phyloP scores from a whole-genome alignment of 2,329 filamentous ascomycete genomes.

The Neopestalotiopsis sp. region DNA sequence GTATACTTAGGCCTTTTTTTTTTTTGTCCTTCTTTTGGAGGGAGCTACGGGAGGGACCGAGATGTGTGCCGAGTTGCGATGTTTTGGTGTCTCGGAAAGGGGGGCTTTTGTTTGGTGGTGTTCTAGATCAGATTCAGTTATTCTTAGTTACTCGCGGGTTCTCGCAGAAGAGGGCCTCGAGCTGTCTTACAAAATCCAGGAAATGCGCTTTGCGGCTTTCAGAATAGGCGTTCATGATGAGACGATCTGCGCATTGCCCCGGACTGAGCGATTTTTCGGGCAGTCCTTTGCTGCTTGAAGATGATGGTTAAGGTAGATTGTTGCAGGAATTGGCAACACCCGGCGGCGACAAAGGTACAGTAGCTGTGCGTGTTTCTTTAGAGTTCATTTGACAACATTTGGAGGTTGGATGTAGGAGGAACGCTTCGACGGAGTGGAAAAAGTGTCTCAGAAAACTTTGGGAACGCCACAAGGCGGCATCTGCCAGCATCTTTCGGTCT shows the following conservation, averaged over 20 bases:
- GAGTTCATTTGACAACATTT: not conserved
- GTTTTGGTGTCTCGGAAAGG: not conserved
- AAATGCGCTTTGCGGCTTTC: not conserved
- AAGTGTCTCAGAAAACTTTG: not conserved
- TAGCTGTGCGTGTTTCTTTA: not conserved
- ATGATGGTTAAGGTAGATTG: not conserved
- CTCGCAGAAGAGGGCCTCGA: not conserved
- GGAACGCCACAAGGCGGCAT: not conserved
- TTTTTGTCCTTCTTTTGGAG: not conserved
- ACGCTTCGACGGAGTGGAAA: not conserved
- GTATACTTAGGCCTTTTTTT: conserved; percentile 5
- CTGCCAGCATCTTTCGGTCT: not conserved
- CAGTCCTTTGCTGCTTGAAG: not conserved
- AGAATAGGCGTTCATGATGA: not conserved
- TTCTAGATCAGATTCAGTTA: not conserved
- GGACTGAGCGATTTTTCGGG: not conserved
- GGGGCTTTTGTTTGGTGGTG: not conserved
- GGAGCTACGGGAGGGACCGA: not conserved
- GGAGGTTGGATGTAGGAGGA: not conserved
- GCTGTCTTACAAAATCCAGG: not conserved
- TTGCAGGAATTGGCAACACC: not conserved
- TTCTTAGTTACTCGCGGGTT: not conserved
- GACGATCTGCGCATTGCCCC: not conserved
- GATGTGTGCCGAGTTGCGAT: not conserved
- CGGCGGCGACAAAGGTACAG: not conserved